Evolutionary conservation across 257 asterid species (phyloP).

Genomic region (Gentiana dahurica): DNA sequence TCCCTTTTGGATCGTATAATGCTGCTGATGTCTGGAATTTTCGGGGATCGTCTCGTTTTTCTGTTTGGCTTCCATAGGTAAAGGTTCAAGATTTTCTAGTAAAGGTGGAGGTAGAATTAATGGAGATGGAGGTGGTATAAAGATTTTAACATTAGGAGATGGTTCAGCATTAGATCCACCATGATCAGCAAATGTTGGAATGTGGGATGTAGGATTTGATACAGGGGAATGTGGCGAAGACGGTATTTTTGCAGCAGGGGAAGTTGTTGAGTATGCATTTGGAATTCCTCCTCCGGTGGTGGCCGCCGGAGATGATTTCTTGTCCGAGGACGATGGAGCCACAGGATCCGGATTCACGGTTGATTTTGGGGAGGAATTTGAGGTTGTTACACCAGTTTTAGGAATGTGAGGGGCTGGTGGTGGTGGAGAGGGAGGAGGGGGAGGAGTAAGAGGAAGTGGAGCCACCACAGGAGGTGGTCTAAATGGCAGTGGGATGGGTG

Average conservation of each 20-base stretch:
- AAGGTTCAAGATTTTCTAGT: constrained; percentile 15
- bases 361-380: no score
- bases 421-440: no score
- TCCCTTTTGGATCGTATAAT: constrained; percentile 4
- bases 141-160: constrained; percentile 20
- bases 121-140: constrained; percentile 47
- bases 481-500: constrained; percentile 6
- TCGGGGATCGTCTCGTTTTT: constrained; percentile 11
- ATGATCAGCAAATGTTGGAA: constrained; percentile 1
- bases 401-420: neutral
- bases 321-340: neutral
- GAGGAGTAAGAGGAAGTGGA: constrained; percentile 1
- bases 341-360: constrained; percentile 1
- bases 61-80: constrained; percentile 17
- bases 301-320: constrained; percentile 6
- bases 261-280: neutral
- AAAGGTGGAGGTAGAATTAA: constrained; percentile 22
- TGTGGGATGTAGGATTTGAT: constrained; percentile 2
- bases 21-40: neutral
- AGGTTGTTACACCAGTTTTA: no score
- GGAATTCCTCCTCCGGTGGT: constrained; percentile 3
- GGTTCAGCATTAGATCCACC: constrained; percentile 15
- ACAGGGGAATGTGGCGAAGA: constrained; percentile 15
- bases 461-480: constrained; percentile 4
- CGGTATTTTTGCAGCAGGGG: neutral